phyloP scores from a whole-genome alignment of 2,329 filamentous ascomycete species.

The Talaromyces albobiverticillius region DNA sequence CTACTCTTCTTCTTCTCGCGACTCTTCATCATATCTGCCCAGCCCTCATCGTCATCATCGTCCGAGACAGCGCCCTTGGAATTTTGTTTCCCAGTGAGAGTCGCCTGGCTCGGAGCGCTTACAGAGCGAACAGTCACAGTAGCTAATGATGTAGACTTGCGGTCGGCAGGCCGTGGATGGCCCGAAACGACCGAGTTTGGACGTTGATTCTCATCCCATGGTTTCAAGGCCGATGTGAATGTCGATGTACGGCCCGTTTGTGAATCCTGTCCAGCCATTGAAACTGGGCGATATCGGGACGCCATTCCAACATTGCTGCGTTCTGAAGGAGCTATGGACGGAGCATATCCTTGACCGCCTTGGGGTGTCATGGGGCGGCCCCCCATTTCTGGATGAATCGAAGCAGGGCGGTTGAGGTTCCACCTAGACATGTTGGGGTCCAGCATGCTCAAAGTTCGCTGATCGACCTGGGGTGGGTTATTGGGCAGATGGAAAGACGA shows the following conservation, averaged over 20 bases:
- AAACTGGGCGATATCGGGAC: conserved; percentile 86
- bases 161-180: conserved; percentile 20
- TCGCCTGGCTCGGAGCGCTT: conserved; percentile 22
- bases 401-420: conserved; percentile 33
- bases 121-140: conserved; percentile 29
- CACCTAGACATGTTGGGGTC: conserved; percentile 56
- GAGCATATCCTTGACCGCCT: conserved; percentile 61
- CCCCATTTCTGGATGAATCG: conserved; percentile 27
- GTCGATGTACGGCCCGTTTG: conserved; percentile 27
- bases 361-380: conserved; percentile 23
- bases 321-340: conserved; percentile 93
- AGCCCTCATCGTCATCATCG: conserved; percentile 49
- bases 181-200: conserved; percentile 22
- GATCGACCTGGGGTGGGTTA: conserved; percentile 33
- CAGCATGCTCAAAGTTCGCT: conserved; percentile 81
- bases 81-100: conserved; percentile 15
- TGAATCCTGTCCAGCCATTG: conserved; percentile 53
- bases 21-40: conserved; percentile 51
- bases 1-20: conserved; percentile 48
- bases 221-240: conserved; percentile 32
- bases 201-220: conserved; percentile 37
- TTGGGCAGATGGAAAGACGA: conserved; percentile 23
- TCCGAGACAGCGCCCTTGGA: conserved; percentile 32
- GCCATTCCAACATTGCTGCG: conserved; percentile 91
- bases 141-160: conserved; percentile 26